These are phyloP conservation scores for Elongisporangium anandrum DNA, from an alignment of 352 stramenopile species.

Conservation along the genomic window DNA sequence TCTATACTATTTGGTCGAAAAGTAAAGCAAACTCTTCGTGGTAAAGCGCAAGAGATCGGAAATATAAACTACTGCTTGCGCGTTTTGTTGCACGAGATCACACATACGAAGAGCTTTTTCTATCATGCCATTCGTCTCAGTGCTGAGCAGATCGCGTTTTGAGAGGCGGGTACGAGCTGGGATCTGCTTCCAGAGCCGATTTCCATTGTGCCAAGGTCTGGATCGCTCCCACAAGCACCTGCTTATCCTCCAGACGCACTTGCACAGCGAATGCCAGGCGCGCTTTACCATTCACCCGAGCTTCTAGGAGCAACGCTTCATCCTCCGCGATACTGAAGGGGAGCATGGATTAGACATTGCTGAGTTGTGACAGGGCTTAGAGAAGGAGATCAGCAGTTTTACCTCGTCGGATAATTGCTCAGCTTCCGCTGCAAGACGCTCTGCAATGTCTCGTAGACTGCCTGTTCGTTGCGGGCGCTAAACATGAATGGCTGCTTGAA, in stretches of 20 bases:
- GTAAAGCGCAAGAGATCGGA: background rate
- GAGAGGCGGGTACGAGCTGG: constrained; percentile 27
- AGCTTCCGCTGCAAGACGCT: constrained; percentile 36
- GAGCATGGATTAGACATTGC: background rate
- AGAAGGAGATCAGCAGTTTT: constrained; percentile 8
- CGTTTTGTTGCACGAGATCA: constrained; percentile 4
- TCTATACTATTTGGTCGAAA: background rate
- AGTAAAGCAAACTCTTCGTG: background rate
- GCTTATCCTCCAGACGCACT: constrained; percentile 49
- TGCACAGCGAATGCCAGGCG: constrained; percentile 28
- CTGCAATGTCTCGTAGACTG: constrained; percentile 49
- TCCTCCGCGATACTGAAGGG: constrained; percentile 41
- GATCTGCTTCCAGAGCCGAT: constrained; percentile 14
- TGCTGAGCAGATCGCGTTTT: constrained; percentile 4
- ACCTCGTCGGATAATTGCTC: constrained; percentile 41
- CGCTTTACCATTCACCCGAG: constrained; percentile 13
- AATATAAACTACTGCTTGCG: background rate
- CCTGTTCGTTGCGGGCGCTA: constrained; percentile 43
- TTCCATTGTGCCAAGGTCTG: constrained; percentile 42
- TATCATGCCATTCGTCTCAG: background rate
- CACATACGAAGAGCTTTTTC: background rate
- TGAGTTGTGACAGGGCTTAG: background rate
- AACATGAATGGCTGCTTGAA: constrained; percentile 23
- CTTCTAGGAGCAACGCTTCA: constrained; percentile 20
- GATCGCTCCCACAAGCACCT: constrained; percentile 29